A percentile compares a stretch with the other conserved stretches of the same genome.
Conservation (phyloP, 2,329 filamentous ascomycete genomes). For the Cladosporium sphaerospermum region DNA sequence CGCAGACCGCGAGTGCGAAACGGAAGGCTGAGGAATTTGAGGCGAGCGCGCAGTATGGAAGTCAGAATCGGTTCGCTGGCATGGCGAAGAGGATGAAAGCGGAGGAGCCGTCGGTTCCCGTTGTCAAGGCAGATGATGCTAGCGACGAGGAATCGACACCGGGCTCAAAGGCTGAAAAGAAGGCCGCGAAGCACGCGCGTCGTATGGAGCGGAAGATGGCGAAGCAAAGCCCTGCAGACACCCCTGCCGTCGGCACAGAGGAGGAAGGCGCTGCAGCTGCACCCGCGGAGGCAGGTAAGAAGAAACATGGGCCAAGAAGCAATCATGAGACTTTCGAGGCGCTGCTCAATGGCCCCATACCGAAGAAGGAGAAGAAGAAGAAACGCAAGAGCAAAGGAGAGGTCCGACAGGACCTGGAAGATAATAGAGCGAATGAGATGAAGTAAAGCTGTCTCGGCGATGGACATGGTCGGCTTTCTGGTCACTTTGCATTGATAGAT, state of each 20-base stretch:
- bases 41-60: constrained; percentile 20
- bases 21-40: constrained; percentile 31
- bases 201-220: constrained; percentile 11
- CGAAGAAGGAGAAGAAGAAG: constrained; percentile 24
- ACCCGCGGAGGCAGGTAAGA: constrained; percentile 3
- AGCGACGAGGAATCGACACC: constrained; percentile 6
- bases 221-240: constrained; percentile 4
- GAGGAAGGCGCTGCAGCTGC: background rate
- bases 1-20: constrained; percentile 32
- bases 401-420: background rate
- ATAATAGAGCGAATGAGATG: background rate
- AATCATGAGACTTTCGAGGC: constrained; percentile 20
- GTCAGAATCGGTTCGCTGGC: constrained; percentile 29
- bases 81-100: constrained; percentile 29
- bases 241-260: background rate
- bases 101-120: constrained; percentile 18
- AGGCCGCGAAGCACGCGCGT: constrained; percentile 15
- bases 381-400: constrained; percentile 20
- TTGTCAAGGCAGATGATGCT: constrained; percentile 11
- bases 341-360: constrained; percentile 22
- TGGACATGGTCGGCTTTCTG: background rate
- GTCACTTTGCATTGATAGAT: constrained; percentile 8
- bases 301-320: constrained; percentile 12
- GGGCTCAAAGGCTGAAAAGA: constrained; percentile 14
- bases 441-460: background rate